Base-by-base conservation (phyloP, 2,329 filamentous ascomycete species). In the Mycosphaerella sp. region DNA sequence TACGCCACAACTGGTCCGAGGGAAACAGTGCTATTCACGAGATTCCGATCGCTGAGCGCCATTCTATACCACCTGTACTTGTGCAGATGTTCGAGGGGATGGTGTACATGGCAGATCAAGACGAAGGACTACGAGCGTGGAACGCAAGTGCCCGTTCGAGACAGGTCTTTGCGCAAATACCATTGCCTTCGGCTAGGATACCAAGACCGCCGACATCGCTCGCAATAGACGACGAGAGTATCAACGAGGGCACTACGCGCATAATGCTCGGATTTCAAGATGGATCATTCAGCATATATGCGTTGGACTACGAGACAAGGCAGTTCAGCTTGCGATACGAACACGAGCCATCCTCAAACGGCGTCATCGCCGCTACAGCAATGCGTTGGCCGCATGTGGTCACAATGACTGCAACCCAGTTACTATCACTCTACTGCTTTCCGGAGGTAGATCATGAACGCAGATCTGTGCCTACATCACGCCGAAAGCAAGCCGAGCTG, bases 1-100 rank as follows among this genome's bases (percentile, higher is more conserved):
- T 96, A 44, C 79, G 87, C 41, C 86, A 95, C 66, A 97, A 97
- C 70, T 97, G 93, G 93, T 80, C 86, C 1, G 81, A 78, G 55
- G 93, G 91, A 0, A 83, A 80, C 59, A 95, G 89, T 62, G 85
- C 81, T 34, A 81, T 95, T 10, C 83, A 86, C 32, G 87, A 95
- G 68, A 79, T 96, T 27, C 76, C 82, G 40, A 78, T 89, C 18
- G 72, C 76, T 47, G 72, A 76, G 52, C 60, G 71, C 39, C 69
- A 73, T 1, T 70, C 74, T 48, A 64, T 82, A 66, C 74, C 86
- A 34, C 77, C 77, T 2, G 67, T 89, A 34, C 73, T 96, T 6
- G 86, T 90, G 42, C 88, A 87, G 66, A 79, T 95, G 56, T 79
- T 85, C 37, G 82, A 88, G 51, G 86, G 88, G 0, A 73, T 89